Evolutionary conservation across 495 filamentous ascomycete genomes (phyloP).

Genomic region (Daldinia bambusicola): DNA sequence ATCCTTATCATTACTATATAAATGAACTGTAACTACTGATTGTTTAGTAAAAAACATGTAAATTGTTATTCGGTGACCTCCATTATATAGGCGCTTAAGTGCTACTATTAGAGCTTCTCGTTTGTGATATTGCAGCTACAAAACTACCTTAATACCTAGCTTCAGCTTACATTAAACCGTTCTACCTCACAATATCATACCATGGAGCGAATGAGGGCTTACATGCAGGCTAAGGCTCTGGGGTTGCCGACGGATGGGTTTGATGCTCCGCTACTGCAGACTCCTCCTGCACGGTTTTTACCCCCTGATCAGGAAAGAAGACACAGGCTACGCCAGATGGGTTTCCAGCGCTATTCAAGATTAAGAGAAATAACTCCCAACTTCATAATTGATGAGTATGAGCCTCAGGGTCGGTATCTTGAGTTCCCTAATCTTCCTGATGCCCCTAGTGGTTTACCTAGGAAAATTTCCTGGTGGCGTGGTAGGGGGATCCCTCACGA

Average conservation of each 20-base stretch:
- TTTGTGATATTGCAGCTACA: no score
- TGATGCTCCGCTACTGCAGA: no score
- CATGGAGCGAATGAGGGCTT: no score
- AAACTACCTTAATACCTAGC: no score
- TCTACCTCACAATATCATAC: no score
- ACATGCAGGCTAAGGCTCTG: no score
- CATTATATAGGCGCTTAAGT: no score
- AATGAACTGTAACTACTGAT: not conserved
- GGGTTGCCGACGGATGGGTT: no score
- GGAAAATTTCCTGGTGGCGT: not conserved
- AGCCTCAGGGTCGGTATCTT: not conserved
- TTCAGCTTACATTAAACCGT: no score
- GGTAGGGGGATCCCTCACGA: constrained; percentile 21
- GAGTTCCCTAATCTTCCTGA: not conserved
- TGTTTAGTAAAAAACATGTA: not conserved
- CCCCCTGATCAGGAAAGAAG: not conserved
- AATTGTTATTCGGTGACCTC: not conserved
- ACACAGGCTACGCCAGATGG: not conserved
- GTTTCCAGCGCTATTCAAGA: not conserved
- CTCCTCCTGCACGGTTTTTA: no score
- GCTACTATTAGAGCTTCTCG: no score
- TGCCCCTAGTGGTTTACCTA: no score
- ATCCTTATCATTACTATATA: not conserved
- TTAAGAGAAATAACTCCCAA: not conserved
- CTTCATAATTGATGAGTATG: not conserved